These are phyloP conservation scores for Linanthus parryae DNA, from an alignment of 148 eudicot genomes.

Conservation along the genomic window DNA sequence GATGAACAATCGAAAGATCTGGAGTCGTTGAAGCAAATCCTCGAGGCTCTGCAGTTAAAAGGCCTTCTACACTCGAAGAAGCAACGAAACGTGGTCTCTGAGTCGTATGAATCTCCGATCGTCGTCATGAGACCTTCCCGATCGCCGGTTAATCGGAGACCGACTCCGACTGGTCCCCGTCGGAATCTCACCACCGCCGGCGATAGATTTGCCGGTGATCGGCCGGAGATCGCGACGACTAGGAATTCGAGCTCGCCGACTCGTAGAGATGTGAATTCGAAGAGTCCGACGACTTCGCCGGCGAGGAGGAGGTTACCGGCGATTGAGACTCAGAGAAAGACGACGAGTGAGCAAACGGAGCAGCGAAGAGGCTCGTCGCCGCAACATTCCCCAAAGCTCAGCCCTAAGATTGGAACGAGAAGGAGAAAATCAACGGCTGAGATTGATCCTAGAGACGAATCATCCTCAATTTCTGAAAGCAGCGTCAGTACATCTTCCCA, in stretches of 20 bases:
- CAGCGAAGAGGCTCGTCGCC: conserved; percentile 36
- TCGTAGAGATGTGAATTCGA: conserved; percentile 30
- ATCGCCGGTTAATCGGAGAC: no score
- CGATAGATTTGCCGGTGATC: conserved; percentile 10
- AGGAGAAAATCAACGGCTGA: conserved; percentile 30
- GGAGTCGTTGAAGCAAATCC: conserved; percentile 73
- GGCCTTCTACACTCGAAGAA: conserved; percentile 68
- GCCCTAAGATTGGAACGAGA: conserved; percentile 34
- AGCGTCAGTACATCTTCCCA: conserved; percentile 62
- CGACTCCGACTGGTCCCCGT: conserved; percentile 16
- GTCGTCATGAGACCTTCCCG: conserved; percentile 53
- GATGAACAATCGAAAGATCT: conserved; percentile 74
- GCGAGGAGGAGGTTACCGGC: conserved; percentile 33
- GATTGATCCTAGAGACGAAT: conserved; percentile 36
- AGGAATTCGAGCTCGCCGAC: conserved; percentile 35
- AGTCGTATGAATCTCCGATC: conserved; percentile 57
- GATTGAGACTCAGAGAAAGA: conserved; percentile 46
- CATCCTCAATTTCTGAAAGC: conserved; percentile 65
- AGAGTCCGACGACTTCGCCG: conserved; percentile 37
- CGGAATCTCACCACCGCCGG: conserved; percentile 19
- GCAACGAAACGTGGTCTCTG: no score
- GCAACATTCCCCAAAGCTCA: conserved; percentile 44
- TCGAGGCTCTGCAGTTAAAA: conserved; percentile 86
- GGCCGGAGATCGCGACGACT: conserved; percentile 16
- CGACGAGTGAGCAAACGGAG: conserved; percentile 19